Evolutionary conservation across 192 early-diverging fungal genomes (phyloP).

Genomic region (Dissophora globulifera): DNA sequence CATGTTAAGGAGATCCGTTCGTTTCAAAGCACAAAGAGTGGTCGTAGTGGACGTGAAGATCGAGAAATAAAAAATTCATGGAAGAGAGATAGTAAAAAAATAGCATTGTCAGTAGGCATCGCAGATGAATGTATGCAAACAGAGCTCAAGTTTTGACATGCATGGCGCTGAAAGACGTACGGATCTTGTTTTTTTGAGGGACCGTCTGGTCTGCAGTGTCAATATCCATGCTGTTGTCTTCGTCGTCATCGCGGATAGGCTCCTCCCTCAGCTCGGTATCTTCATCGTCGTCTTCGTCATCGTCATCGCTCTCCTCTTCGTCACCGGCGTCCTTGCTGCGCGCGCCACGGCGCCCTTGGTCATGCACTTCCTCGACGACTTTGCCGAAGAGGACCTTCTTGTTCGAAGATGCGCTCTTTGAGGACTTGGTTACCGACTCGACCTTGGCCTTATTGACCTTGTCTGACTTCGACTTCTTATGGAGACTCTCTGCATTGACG

Average conservation of each 20-base stretch:
- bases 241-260: constrained; percentile 48
- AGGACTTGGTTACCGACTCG: too few relatives aligned
- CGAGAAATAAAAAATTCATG: neutral
- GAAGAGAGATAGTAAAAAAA: constrained; percentile 1
- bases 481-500: constrained; percentile 38
- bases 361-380: constrained; percentile 28
- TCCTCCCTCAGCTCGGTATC: constrained; percentile 42
- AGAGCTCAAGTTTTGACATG: too few relatives aligned
- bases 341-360: too few relatives aligned
- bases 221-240: constrained; percentile 49
- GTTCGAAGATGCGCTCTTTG: constrained; percentile 11
- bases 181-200: constrained; percentile 44
- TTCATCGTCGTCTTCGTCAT: constrained; percentile 38
- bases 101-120: neutral
- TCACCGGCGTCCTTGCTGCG: constrained; percentile 19
- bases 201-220: constrained; percentile 24
- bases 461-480: constrained; percentile 48
- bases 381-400: constrained; percentile 52
- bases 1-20: too few relatives aligned
- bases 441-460: too few relatives aligned
- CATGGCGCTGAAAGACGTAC: neutral
- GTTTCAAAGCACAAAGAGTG: too few relatives aligned
- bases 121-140: too few relatives aligned
- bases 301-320: constrained; percentile 33
- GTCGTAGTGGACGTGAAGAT: too few relatives aligned